Base-by-base conservation (phyloP, 306 rosid species). In the Rubus parviflorus region DNA sequence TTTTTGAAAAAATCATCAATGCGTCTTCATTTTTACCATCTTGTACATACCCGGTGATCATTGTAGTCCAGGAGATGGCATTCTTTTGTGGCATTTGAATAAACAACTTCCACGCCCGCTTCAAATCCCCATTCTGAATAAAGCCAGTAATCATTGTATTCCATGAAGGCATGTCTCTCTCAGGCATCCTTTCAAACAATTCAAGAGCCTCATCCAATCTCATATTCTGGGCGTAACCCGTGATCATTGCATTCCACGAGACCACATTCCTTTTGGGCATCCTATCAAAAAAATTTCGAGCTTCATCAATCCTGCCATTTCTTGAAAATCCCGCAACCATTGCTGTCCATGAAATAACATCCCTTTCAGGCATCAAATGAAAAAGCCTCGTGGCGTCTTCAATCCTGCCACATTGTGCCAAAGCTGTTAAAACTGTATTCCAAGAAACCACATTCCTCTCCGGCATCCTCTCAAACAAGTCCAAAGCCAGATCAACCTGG, bases 141-240 rank as follows among this genome's bases (percentile, higher is more conserved):
- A 81, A 79, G 25, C 85, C 86, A 0, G 86, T 82, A 12, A 87
- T 67, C 88, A 87, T 82, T 15, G 86, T 80, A 58, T 84, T 87
- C 88, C 90, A 87, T 12, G 90, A 87, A 61, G 88, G 75, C 76
- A 82, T 37, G 70, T 87, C 86, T 74, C 88, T 87, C 79, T 80
- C 75, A 0, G 88, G 88, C 88, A 87, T 87, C 76, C 60, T 76
- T 76, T 82, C 81, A 77, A 87, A 87, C 80, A 87, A 70, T 56
- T 80, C 77, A 20, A 82, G 66, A 14, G 90, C 90, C 77, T 77
- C 81, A 10, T 74, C 76, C 75, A 87, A 54, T 61, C 79, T 81
- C 81, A 54, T 63, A 75, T 82, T 84, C 40, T 77, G 86, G 0
- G 86, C 79, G 70, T 84, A 84, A 7, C 90, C 88, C 0, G 86